Conservation (phyloP, 164 flowering plant species). For the Kingdonia uniflora region DNA sequence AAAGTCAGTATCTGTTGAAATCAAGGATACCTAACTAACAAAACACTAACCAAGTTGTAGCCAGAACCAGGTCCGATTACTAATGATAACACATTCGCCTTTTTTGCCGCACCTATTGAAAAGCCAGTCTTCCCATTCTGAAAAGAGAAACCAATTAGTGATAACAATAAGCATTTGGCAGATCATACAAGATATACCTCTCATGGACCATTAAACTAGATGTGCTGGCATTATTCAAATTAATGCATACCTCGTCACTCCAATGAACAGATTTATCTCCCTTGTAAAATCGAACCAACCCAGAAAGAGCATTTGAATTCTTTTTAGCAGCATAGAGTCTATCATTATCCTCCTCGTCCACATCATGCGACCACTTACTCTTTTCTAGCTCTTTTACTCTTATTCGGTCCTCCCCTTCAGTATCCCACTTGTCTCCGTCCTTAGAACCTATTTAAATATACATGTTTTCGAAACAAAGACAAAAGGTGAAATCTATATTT, state of each 20-base stretch:
- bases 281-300: slow-evolving; percentile 45
- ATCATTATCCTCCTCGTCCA: slow-evolving; percentile 46
- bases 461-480: too few relatives aligned
- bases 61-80: slow-evolving; percentile 96
- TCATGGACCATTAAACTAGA: neutral
- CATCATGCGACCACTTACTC: slow-evolving; percentile 85
- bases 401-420: slow-evolving; percentile 30
- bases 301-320: slow-evolving; percentile 44
- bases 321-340: slow-evolving; percentile 18
- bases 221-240: neutral
- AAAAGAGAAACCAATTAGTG: slow-evolving; percentile 3
- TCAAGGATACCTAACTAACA: neutral
- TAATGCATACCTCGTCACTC: slow-evolving; percentile 73
- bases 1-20: neutral
- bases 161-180: neutral
- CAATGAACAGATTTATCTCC: slow-evolving; percentile 74
- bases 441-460: too few relatives aligned
- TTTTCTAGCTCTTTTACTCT: slow-evolving; percentile 62
- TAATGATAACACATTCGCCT: slow-evolving; percentile 35
- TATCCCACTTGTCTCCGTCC: slow-evolving; percentile 33
- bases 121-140: slow-evolving; percentile 73
- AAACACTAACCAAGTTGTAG: slow-evolving; percentile 71
- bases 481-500: too few relatives aligned
- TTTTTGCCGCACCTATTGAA: slow-evolving; percentile 63
- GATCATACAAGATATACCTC: neutral